These are phyloP conservation scores for Aphanomyces stellatus DNA, from an alignment of 352 stramenopile species.

Conservation along the genomic window DNA sequence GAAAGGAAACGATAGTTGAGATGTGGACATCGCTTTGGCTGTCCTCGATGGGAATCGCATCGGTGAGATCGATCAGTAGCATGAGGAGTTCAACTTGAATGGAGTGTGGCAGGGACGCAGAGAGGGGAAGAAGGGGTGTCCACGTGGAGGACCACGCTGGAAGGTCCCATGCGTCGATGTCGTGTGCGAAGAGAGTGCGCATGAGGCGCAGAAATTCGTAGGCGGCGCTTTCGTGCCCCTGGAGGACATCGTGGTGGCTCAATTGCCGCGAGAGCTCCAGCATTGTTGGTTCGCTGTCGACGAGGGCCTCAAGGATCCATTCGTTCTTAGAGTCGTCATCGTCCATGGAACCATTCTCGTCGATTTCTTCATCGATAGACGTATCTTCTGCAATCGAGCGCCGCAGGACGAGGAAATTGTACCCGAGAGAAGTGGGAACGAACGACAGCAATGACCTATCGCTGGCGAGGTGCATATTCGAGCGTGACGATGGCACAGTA, in stretches of 20 bases:
- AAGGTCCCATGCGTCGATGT: neutral
- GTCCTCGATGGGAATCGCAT: no score
- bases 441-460: neutral
- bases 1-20: no score
- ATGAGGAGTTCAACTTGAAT: conserved; percentile 11
- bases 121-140: neutral
- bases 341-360: neutral
- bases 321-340: neutral
- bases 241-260: neutral
- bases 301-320: neutral
- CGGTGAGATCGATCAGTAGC: no score
- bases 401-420: neutral
- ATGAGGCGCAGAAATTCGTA: neutral
- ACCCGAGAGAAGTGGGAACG: neutral
- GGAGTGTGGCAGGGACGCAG: neutral
- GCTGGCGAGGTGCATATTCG: neutral
- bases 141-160: neutral
- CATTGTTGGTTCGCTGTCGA: neutral
- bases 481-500: neutral
- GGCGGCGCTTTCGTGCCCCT: neutral
- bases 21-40: no score
- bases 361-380: neutral
- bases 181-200: neutral
- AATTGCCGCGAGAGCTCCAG: neutral
- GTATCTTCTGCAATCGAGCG: neutral